These are phyloP conservation scores for Sphaerulina musiva DNA, from an alignment of 2,329 filamentous ascomycete species.

Conservation along the genomic window DNA sequence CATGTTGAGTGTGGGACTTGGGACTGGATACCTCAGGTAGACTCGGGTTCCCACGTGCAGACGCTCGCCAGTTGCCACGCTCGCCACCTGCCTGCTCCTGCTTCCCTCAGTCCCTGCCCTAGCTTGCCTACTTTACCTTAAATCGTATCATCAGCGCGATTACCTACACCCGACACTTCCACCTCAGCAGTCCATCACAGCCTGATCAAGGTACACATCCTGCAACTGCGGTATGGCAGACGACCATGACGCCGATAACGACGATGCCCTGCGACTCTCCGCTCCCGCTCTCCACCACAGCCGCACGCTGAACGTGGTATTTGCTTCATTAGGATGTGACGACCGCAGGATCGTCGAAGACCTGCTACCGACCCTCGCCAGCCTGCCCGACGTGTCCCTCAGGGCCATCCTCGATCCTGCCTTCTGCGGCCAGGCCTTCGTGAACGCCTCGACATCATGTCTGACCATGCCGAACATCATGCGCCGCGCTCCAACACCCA, in stretches of 20 bases:
- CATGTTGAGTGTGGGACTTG: too few relatives aligned
- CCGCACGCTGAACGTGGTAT: conserved; percentile 32
- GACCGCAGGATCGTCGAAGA: conserved; percentile 29
- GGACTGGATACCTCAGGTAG: too few relatives aligned
- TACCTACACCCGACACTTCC: too few relatives aligned
- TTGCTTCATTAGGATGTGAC: conserved; percentile 33
- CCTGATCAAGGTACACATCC: background rate
- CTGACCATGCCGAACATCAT: conserved; percentile 30
- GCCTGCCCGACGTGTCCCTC: conserved; percentile 32
- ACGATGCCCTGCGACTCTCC: conserved; percentile 5
- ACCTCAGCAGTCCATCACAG: background rate
- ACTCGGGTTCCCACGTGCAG: too few relatives aligned
- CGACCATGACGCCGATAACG: background rate
- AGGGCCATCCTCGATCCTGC: conserved; percentile 32
- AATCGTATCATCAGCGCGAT: too few relatives aligned
- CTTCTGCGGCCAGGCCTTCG: conserved; percentile 31
- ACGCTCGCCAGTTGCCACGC: too few relatives aligned
- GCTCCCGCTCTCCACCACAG: conserved; percentile 5
- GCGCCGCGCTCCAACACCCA: conserved; percentile 16
- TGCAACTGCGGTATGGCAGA: background rate
- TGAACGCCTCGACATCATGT: conserved; percentile 30
- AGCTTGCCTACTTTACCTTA: too few relatives aligned
- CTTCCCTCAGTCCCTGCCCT: too few relatives aligned
- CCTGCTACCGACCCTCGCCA: conserved; percentile 30
- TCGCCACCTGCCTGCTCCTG: too few relatives aligned